A percentile compares a stretch with the other conserved stretches of the same genome.
These are phyloP conservation scores for Suillus paluster DNA, from an alignment of 768 basidiomycete genomes.

Conservation along the genomic window DNA sequence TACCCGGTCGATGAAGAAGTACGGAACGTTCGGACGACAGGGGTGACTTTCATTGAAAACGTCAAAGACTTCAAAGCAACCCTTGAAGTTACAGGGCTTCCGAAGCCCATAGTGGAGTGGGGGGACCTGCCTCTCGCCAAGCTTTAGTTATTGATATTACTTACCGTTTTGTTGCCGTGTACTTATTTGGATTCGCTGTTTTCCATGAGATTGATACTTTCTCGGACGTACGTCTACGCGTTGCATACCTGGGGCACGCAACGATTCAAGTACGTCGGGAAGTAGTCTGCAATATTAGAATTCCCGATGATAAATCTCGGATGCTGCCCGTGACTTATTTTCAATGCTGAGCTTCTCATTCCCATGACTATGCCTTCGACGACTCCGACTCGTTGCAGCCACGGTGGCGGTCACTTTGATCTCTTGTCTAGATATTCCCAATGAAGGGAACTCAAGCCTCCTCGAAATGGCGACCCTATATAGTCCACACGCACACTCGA, in stretches of 20 bases:
- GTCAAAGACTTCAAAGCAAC: constrained; percentile 65
- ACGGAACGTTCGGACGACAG: constrained; percentile 46
- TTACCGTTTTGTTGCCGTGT: not conserved
- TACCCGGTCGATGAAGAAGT: constrained; percentile 61
- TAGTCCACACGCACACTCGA: not conserved
- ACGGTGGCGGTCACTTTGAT: not conserved
- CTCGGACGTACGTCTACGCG: not conserved
- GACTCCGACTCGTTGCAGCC: not conserved
- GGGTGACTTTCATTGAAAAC: constrained; percentile 68
- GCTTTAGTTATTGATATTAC: constrained; percentile 38
- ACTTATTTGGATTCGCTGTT: not conserved
- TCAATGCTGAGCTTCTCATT: not conserved
- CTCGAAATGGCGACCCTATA: not conserved
- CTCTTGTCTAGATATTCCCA: not conserved
- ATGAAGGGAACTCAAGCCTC: not conserved
- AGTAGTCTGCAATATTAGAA: not conserved
- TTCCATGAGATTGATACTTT: not conserved
- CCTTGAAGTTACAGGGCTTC: constrained; percentile 56
- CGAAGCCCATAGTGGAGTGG: constrained; percentile 76
- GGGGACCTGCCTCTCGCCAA: constrained; percentile 68
- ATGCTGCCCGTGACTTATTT: not conserved
- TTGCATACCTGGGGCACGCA: not conserved
- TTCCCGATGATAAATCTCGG: not conserved
- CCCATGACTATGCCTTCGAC: no score
- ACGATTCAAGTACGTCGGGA: not conserved